These are phyloP conservation scores for Rheum nobile DNA, from an alignment of 148 eudicot species.

Conservation along the genomic window DNA sequence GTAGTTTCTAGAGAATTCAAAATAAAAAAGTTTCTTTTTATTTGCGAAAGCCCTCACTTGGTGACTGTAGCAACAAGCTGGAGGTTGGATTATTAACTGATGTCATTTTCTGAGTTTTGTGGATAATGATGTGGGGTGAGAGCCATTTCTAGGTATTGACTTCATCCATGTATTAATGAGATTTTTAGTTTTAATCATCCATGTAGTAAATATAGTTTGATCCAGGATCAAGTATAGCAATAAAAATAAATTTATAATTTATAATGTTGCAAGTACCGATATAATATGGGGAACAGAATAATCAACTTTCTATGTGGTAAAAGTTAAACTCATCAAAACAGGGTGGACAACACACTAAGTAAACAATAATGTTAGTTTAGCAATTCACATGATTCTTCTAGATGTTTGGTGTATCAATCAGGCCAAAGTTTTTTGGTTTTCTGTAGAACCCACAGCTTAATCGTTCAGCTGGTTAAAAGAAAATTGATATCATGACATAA, in stretches of 20 bases:
- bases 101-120: constrained; percentile 6
- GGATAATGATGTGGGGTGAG: constrained; percentile 5
- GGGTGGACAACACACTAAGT: neutral
- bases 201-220: neutral
- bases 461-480: neutral
- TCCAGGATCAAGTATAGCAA: neutral
- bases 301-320: neutral
- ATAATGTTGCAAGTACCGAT: neutral
- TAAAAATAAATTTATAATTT: neutral
- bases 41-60: neutral
- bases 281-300: neutral
- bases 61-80: neutral
- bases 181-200: no score
- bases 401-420: neutral
- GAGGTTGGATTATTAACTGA: neutral
- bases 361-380: neutral
- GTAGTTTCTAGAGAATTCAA: neutral
- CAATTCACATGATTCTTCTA: neutral
- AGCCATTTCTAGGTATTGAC: constrained; percentile 3
- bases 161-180: no score
- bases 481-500: neutral
- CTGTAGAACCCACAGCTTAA: neutral
- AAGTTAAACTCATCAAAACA: neutral
- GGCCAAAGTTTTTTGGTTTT: neutral
- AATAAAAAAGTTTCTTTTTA: neutral